Evolutionary conservation across 164 flowering plant genomes (phyloP).

Genomic region (Chloranthus sessilifolius): DNA sequence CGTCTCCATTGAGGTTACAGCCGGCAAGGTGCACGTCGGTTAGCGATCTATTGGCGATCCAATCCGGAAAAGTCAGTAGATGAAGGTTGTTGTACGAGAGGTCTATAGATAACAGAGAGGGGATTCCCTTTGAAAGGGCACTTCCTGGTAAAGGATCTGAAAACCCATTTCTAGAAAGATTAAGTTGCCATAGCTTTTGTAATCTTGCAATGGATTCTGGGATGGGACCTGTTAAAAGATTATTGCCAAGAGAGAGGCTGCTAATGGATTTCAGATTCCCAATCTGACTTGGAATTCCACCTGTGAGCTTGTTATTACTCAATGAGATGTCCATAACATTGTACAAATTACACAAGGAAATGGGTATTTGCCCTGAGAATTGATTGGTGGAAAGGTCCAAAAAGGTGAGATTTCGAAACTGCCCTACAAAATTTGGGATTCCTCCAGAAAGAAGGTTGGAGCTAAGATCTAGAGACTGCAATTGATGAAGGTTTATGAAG

Average conservation of each 20-base stretch:
- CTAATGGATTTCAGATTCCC: conserved; percentile 55
- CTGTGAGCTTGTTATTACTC: conserved; percentile 56
- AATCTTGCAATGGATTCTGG: conserved; percentile 60
- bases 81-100: conserved; percentile 71
- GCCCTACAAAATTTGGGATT: conserved; percentile 60
- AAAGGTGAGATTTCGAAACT: conserved; percentile 47
- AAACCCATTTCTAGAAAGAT: conserved; percentile 65
- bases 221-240: conserved; percentile 59
- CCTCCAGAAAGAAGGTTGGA: conserved; percentile 61
- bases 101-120: conserved; percentile 68
- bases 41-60: conserved; percentile 64
- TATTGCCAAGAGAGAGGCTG: conserved; percentile 48
- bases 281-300: conserved; percentile 61
- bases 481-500: conserved; percentile 31
- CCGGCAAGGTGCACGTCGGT: conserved; percentile 72
- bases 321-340: conserved; percentile 51
- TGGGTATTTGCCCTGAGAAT: conserved; percentile 62
- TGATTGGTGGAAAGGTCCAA: conserved; percentile 69
- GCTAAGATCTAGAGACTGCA: conserved; percentile 77
- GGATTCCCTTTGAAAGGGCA: conserved; percentile 43
- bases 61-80: conserved; percentile 61
- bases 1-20: conserved; percentile 58
- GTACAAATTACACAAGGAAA: conserved; percentile 39
- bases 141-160: conserved; percentile 57
- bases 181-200: conserved; percentile 66